Base-by-base conservation (phyloP, 306 rosid genomes). In the Betula pendula region DNA sequence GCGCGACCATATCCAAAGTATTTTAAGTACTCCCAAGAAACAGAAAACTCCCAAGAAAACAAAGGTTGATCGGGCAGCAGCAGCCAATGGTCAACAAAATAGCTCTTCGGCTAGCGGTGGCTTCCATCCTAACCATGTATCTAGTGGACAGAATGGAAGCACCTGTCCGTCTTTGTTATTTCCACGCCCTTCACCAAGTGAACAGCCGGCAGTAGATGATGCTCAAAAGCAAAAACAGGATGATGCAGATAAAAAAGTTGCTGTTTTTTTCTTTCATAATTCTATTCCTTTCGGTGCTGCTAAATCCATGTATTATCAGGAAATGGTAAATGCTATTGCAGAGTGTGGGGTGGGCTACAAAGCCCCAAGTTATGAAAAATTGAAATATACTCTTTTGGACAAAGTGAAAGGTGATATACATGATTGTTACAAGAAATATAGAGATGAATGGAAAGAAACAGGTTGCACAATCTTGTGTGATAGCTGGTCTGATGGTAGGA, bases 51-150 rank as follows among this genome's bases (percentile, higher is more conserved):
- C 82, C 79, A 87, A 88, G 88, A 89, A 85, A 83, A 76, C 70
- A 59, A 89, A 82, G 85, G 71, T 83, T 48, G 86, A 83, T 70
- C 83, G 47, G 62, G 83, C 86, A 68, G 81, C 81, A 62, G 82
- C 71, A 1, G 82, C 81, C 71, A 89, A 88, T 76, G 84, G 83
- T 70, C 82, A 81, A 73, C 81, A 84, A 60, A 80, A 81, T 72
- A 89, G 90, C 87, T 88, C 97, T 71, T 92, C 93, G 48, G 77
- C 91, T 35, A 88, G 88, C 77, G 91, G 87, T 65, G 91, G 85
- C 59, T 79, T 74, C 62, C 92, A 86, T 67, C 88, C 83, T 70
- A 86, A 86, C 79, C 82, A 83, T 80, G 90, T 78, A 67, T 88
- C 90, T 40, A 83, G 86, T 44, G 88, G 87, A 25, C 88, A 82